phyloP scores from a whole-genome alignment of 2,329 filamentous ascomycete species.

The Raffaelea deltoideospora region DNA sequence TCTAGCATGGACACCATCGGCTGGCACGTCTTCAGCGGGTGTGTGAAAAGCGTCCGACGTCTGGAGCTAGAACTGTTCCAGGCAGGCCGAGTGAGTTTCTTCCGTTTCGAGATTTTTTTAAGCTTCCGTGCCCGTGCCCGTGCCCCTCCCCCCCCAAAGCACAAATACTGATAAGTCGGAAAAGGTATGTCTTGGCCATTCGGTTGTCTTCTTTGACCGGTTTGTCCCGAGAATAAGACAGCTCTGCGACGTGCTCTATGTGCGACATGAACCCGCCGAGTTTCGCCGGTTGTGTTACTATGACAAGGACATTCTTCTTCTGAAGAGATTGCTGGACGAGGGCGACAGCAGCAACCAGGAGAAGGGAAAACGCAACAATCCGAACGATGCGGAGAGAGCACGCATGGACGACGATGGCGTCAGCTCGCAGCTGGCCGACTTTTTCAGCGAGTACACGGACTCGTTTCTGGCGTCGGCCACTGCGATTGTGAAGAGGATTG shows the following conservation, averaged over 20 bases:
- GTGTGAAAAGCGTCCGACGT: conserved; percentile 25
- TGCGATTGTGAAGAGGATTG: too few relatives aligned
- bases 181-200: conserved; percentile 17
- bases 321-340: conserved; percentile 16
- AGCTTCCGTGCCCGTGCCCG: too few relatives aligned
- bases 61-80: conserved; percentile 36
- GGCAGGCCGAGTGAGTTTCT: conserved; percentile 29
- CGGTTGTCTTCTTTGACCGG: conserved; percentile 21
- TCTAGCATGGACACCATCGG: conserved; percentile 20
- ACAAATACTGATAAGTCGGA: too few relatives aligned
- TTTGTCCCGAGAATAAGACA: conserved; percentile 25
- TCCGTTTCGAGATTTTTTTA: background rate
- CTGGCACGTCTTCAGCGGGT: conserved; percentile 19
- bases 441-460: too few relatives aligned
- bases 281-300: conserved; percentile 26
- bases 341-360: background rate
- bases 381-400: too few relatives aligned
- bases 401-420: too few relatives aligned
- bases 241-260: conserved; percentile 29
- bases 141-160: too few relatives aligned
- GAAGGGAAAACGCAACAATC: too few relatives aligned
- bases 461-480: too few relatives aligned
- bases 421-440: too few relatives aligned
- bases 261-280: conserved; percentile 13
- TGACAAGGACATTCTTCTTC: conserved; percentile 21